A percentile compares a stretch with the other conserved stretches of the same genome.
phyloP scores from a whole-genome alignment of 2,329 filamentous ascomycete species.

The Colletotrichum tabaci region DNA sequence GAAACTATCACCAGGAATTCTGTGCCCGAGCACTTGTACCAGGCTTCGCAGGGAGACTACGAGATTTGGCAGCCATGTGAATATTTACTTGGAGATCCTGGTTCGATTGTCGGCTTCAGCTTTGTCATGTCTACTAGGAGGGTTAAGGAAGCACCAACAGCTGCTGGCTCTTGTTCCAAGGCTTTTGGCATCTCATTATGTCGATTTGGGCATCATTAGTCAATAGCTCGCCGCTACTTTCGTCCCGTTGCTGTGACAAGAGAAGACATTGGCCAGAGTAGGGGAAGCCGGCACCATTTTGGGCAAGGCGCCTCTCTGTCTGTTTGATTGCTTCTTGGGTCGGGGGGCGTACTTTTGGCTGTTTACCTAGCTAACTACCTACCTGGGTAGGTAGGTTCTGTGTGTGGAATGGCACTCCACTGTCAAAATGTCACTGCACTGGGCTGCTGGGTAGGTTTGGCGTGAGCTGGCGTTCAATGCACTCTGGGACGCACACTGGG shows the following conservation, averaged over 20 bases:
- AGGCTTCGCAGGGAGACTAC: no score
- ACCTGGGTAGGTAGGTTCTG: no score
- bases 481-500: neutral
- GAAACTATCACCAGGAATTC: neutral
- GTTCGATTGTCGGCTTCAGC: no score
- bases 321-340: neutral
- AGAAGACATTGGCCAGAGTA: neutral
- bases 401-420: neutral
- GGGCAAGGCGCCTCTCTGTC: neutral
- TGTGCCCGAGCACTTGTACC: neutral
- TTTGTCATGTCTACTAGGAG: no score
- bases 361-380: no score
- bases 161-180: no score
- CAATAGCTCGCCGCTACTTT: neutral
- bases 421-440: neutral
- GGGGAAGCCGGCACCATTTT: slow-evolving; percentile 2
- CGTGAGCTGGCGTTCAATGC: neutral
- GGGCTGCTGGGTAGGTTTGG: neutral
- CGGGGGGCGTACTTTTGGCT: neutral
- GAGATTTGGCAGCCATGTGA: neutral
- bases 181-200: neutral
- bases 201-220: neutral
- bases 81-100: no score
- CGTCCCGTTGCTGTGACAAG: slow-evolving; percentile 16
- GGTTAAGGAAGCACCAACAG: no score